Conservation (phyloP, 257 asterid species). For the Primulina eburnea region DNA sequence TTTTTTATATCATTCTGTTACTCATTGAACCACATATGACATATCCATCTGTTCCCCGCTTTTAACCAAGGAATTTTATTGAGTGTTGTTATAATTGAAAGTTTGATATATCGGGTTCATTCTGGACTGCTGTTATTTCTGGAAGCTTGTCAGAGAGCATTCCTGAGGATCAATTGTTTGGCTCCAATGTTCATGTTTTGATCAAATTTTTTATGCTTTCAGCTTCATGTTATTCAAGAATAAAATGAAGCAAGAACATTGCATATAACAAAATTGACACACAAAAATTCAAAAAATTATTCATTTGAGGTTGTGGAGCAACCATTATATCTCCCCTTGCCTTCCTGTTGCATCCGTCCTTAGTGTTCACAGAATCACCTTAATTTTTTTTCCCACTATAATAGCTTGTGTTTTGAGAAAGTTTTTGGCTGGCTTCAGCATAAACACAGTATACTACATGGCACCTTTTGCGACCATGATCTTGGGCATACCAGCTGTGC, state of each 20-base stretch:
- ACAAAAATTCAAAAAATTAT: too few relatives aligned
- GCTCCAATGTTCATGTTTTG: background rate
- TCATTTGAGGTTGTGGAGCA: background rate
- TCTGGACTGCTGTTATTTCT: background rate
- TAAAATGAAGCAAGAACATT: background rate
- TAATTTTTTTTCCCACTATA: background rate
- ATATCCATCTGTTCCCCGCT: background rate
- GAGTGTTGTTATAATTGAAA: background rate
- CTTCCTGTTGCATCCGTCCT: background rate
- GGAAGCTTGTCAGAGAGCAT: background rate
- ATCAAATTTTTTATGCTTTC: background rate
- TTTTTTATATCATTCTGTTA: background rate
- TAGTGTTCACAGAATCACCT: background rate
- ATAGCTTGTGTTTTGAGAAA: background rate
- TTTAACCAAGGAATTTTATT: background rate
- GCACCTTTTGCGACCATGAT: conserved; percentile 96
- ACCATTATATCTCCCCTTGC: background rate
- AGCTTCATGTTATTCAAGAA: background rate
- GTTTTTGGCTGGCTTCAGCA: conserved; percentile 41
- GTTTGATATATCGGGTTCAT: background rate
- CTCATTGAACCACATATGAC: background rate
- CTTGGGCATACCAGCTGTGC: conserved; percentile 72
- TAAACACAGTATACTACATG: conserved; percentile 96
- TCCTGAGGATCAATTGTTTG: background rate
- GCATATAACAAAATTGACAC: background rate